Base-by-base conservation (phyloP, 768 basidiomycete genomes). In the Termitomyces sp. region DNA sequence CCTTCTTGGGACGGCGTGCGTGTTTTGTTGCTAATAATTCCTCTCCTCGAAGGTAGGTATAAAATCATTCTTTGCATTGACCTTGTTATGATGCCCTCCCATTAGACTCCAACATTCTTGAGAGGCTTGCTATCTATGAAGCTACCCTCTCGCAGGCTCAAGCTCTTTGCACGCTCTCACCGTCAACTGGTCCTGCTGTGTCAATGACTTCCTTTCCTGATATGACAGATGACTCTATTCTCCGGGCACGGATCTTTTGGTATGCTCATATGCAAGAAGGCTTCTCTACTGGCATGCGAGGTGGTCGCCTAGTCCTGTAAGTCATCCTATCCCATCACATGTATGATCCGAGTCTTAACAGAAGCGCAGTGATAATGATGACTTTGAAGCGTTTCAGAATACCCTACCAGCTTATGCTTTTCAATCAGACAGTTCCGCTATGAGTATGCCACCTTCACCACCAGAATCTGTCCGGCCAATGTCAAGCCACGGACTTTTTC, bases 1-100 rank as follows among this genome's bases (percentile, higher is more conserved):
- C 92, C 92, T 1, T 83, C 87, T 8, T 89, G 92, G 85, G 94
- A 97, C 60, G 92, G 94, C 4, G 86, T 94, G 22, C 81, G 91
- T 34, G 84, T 83, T 6, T 75, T 98, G 51, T 72, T 96, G 31
- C 77, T 97, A 47, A 73, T 94, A 31, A 73, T 93, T 57, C 94
- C 94, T 7, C 77, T 98, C 46, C 86, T 93, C 55, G 86, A 91
- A 70, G 92, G 94, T 94, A 60, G n/a, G n/a, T 61, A 51, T 28
- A 31, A 18, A 18, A 31, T 41, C 49, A 31, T 33, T 13, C 46
- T 28, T 28, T 18, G 33, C 44, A 42, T 62, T 47, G 20, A 36
- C 49, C 52, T n/a, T 41, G 24, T 61, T 51, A 61, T 44, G 55
- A 51, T 62, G 20, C 22, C 18, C 33, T 49, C 31, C 42, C 39